Conservation (phyloP, 306 rosid genomes). For the Dryas drummondii region DNA sequence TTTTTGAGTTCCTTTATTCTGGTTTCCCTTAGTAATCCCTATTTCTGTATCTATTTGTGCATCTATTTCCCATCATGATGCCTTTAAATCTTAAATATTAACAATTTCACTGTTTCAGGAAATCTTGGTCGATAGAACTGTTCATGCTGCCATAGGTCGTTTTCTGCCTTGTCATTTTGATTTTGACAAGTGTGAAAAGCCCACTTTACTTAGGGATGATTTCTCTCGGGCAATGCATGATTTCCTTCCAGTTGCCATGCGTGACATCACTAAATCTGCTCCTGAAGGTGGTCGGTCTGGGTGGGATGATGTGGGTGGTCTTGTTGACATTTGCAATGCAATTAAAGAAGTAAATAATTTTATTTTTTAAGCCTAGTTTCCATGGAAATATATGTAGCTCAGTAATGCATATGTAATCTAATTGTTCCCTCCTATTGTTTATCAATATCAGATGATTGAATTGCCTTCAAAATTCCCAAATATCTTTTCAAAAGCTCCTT, state of each 20-base stretch:
- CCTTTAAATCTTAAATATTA: background rate
- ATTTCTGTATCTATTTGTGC: no score
- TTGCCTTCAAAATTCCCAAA: constrained; percentile 90
- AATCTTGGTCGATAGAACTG: constrained; percentile 90
- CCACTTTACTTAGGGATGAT: constrained; percentile 66
- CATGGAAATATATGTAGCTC: no score
- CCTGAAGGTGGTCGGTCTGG: constrained; percentile 83
- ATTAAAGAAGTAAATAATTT: constrained; percentile 64
- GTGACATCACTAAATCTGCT: constrained; percentile 76
- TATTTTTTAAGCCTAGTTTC: background rate
- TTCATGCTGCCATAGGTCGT: constrained; percentile 80
- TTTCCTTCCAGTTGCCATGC: constrained; percentile 93
- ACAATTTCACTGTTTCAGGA: constrained; percentile 50
- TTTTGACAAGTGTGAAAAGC: constrained; percentile 45
- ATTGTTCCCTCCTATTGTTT: background rate
- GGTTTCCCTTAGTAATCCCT: no score
- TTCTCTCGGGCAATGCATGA: constrained; percentile 87
- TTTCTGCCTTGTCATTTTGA: constrained; percentile 51
- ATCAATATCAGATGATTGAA: constrained; percentile 74
- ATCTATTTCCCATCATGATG: background rate
- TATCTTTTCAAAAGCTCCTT: constrained; percentile 83
- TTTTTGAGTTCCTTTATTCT: no score
- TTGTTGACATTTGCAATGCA: constrained; percentile 70
- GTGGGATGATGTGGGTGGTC: constrained; percentile 98
- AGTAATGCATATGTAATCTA: background rate